Evolutionary conservation across 2,329 filamentous ascomycete species (phyloP).

Genomic region (Nothophaeocryptopus gaeumannii): DNA sequence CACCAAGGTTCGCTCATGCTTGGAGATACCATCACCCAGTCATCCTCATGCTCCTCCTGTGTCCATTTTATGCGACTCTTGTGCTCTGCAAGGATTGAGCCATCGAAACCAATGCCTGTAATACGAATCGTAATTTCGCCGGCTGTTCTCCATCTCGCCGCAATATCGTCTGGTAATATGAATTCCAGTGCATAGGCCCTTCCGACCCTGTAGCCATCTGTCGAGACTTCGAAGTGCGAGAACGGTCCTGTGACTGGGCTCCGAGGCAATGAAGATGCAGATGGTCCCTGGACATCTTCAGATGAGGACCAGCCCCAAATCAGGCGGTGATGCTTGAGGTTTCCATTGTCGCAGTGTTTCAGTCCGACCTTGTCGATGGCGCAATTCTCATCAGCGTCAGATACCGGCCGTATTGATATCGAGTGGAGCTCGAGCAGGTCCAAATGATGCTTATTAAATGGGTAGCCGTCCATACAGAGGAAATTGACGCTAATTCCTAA

Average conservation of each 20-base stretch:
- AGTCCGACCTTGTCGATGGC: not conserved
- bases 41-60: not conserved
- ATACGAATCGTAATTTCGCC: not conserved
- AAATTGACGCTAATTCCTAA: too few relatives aligned
- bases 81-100: too few relatives aligned
- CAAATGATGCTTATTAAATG: not conserved
- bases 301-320: not conserved
- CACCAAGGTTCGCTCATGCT: not conserved
- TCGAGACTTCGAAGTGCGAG: not conserved
- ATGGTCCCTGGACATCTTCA: too few relatives aligned
- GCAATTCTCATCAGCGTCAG: not conserved
- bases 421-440: constrained; percentile 1
- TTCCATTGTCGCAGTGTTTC: not conserved
- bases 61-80: too few relatives aligned
- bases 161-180: not conserved
- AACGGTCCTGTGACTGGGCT: constrained; percentile 4
- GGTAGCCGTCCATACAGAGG: not conserved
- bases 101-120: constrained; percentile 1
- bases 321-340: not conserved
- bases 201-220: not conserved
- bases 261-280: not conserved
- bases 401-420: not conserved
- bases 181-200: constrained; percentile 7
- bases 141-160: too few relatives aligned
- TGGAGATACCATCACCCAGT: constrained; percentile 2